Conservation (phyloP, 2,329 filamentous ascomycete genomes). For the Thelonectria olida region DNA sequence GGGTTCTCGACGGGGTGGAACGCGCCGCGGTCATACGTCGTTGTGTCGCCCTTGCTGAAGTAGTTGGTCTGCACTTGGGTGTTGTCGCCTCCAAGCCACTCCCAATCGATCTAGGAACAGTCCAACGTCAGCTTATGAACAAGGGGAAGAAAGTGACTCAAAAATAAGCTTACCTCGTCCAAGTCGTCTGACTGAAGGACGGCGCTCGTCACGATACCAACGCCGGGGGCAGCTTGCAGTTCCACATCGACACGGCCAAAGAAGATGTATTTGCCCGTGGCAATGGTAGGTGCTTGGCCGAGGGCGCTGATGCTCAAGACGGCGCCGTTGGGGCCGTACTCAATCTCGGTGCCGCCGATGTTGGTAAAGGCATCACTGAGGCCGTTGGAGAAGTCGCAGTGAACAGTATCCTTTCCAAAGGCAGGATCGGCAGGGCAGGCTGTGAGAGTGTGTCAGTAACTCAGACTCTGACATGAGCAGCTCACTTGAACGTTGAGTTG, state of each 20-base stretch:
- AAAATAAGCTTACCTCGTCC: conserved; percentile 56
- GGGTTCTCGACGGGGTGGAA: conserved; percentile 63
- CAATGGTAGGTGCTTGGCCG: conserved; percentile 75
- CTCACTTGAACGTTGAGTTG: background rate
- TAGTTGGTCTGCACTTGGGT: conserved; percentile 82
- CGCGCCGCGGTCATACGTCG: conserved; percentile 69
- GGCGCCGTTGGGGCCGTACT: conserved; percentile 59
- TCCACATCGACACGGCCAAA: conserved; percentile 86
- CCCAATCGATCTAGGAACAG: conserved; percentile 86
- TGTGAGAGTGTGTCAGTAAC: conserved; percentile 29
- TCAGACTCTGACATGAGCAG: background rate
- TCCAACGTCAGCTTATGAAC: background rate
- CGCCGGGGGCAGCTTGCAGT: conserved; percentile 79
- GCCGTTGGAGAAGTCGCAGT: conserved; percentile 80
- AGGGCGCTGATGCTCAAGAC: conserved; percentile 73
- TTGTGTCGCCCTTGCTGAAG: conserved; percentile 76
- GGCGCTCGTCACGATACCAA: conserved; percentile 86
- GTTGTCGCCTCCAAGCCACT: conserved; percentile 77
- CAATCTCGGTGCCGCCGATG: conserved; percentile 56
- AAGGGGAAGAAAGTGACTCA: background rate
- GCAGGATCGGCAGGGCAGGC: conserved; percentile 79
- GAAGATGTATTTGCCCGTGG: conserved; percentile 89
- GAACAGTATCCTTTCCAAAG: conserved; percentile 65
- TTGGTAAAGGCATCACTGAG: conserved; percentile 63
- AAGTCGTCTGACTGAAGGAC: conserved; percentile 89